A percentile compares a stretch with the other conserved stretches of the same genome.
phyloP scores from a whole-genome alignment of 129 eudicot species.

The Dittrichia graveolens region DNA sequence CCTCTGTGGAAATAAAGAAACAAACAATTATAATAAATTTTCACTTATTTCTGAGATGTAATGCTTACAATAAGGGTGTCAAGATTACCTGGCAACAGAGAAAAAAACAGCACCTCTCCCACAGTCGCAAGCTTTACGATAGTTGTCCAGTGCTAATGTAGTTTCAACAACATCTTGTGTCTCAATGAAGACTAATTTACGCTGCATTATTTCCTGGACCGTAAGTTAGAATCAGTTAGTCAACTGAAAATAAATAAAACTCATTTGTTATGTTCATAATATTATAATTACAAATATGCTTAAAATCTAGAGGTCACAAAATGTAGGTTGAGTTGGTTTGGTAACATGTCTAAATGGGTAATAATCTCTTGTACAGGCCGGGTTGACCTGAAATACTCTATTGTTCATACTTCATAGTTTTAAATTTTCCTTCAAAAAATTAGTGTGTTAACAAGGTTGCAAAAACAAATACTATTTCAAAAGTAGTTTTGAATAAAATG shows the following conservation, averaged over 20 bases:
- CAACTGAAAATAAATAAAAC: background rate
- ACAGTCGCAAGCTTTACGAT: constrained; percentile 98
- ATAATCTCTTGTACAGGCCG: background rate
- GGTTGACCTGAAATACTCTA: background rate
- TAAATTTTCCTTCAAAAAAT: background rate
- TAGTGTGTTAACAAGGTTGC: background rate
- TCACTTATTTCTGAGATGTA: background rate
- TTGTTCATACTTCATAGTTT: background rate
- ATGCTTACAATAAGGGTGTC: background rate
- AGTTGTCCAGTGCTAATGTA: constrained; percentile 92
- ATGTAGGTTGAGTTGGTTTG: background rate
- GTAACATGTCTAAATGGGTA: background rate
- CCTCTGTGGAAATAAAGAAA: constrained; percentile 52
- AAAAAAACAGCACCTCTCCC: constrained; percentile 99
- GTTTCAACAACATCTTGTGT: constrained; percentile 99
- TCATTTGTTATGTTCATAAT: background rate
- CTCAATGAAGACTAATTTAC: constrained; percentile 95
- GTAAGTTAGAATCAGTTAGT: constrained; percentile 11
- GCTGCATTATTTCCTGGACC: constrained; percentile 95
- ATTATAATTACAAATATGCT: background rate
- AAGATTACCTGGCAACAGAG: constrained; percentile 90
- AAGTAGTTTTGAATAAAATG: background rate
- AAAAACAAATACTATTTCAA: background rate
- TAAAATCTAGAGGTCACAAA: background rate
- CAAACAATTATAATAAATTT: constrained; percentile 13